Conservation (phyloP, 768 basidiomycete species). For the Pholiota molesta region DNA sequence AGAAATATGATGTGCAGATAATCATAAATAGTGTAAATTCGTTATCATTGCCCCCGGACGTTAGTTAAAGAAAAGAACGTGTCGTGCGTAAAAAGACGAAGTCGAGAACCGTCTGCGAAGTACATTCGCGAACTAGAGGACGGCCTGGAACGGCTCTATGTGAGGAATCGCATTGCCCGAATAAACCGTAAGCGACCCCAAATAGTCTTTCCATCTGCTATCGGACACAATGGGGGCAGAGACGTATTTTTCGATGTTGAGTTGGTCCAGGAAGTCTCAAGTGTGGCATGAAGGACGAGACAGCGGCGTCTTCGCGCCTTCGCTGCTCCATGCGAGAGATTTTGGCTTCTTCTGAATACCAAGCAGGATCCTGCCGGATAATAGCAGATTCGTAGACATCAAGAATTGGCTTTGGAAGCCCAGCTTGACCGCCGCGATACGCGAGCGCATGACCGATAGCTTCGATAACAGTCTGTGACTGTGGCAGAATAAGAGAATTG, state of each 20-base stretch:
- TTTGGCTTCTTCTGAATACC: slow-evolving; percentile 58
- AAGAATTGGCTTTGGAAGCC: slow-evolving; percentile 50
- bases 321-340: slow-evolving; percentile 52
- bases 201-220: slow-evolving; percentile 50
- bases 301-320: slow-evolving; percentile 47
- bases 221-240: slow-evolving; percentile 58
- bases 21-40: slow-evolving; percentile 10
- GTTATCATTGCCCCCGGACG: background rate
- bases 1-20: slow-evolving; percentile 5
- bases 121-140: slow-evolving; percentile 34
- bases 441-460: slow-evolving; percentile 68
- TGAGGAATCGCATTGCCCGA: slow-evolving; percentile 43
- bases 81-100: slow-evolving; percentile 1
- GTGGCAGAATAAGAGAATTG: slow-evolving; percentile 57
- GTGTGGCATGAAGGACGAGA: slow-evolving; percentile 46
- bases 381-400: slow-evolving; percentile 58
- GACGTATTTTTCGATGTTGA: slow-evolving; percentile 53
- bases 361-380: slow-evolving; percentile 57
- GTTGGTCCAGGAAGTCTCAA: slow-evolving; percentile 43
- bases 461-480: slow-evolving; percentile 53
- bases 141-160: slow-evolving; percentile 42
- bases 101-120: background rate
- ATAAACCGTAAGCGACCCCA: slow-evolving; percentile 41
- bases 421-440: slow-evolving; percentile 52
- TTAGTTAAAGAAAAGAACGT: background rate